Evolutionary conservation across 2,329 filamentous ascomycete species (phyloP).

Genomic region (Neopestalotiopsis sp.): DNA sequence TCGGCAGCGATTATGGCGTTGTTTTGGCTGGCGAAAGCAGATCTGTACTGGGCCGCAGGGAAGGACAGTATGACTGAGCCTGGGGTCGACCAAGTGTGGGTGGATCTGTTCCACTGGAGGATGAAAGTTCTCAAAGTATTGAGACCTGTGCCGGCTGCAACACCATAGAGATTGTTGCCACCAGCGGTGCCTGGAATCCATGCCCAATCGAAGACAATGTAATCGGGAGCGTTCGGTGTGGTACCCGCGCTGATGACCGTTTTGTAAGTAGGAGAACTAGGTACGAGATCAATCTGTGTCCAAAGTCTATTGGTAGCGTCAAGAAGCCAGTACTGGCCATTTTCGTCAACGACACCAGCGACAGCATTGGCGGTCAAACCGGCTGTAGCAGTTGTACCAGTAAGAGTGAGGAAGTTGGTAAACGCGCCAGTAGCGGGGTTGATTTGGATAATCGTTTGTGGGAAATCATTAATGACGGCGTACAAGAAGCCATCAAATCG

Average conservation of each 20-base stretch:
- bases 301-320: background rate
- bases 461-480: background rate
- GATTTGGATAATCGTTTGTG: background rate
- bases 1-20: background rate
- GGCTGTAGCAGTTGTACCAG: background rate
- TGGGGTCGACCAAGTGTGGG: no score
- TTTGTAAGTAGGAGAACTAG: background rate
- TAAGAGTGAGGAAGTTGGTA: background rate
- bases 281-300: background rate
- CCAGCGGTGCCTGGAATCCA: constrained; percentile 9
- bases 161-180: background rate
- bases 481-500: background rate
- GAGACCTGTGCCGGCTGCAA: no score
- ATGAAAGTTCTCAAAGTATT: no score
- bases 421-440: background rate
- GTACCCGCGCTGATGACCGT: background rate
- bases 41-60: background rate
- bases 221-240: no score
- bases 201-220: no score
- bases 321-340: background rate
- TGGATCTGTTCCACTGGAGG: no score
- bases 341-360: background rate
- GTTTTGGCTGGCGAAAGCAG: background rate
- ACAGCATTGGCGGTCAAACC: background rate
- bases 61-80: no score